Evolutionary conservation across 2,329 filamentous ascomycete genomes (phyloP).

Genomic region (Trichoderma sp.): DNA sequence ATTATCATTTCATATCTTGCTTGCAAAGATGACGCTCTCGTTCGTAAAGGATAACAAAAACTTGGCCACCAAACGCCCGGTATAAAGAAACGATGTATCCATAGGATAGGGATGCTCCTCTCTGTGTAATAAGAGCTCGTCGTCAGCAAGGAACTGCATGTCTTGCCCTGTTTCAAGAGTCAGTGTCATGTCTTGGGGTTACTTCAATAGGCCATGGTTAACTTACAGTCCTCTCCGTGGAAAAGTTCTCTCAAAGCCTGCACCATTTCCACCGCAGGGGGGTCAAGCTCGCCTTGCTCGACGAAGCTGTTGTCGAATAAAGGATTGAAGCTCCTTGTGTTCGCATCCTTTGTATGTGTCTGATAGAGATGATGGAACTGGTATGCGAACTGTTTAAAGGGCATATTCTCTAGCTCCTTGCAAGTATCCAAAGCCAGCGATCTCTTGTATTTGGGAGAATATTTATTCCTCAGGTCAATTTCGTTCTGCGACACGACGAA

Average conservation of each 20-base stretch:
- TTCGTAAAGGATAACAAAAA: constrained; percentile 55
- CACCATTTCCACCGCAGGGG: constrained; percentile 45
- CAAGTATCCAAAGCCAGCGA: constrained; percentile 46
- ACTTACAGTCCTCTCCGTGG: constrained; percentile 45
- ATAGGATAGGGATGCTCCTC: constrained; percentile 46
- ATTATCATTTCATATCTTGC: constrained; percentile 22
- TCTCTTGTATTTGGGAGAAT: constrained; percentile 38
- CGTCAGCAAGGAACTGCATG: constrained; percentile 43
- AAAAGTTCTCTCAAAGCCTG: constrained; percentile 43
- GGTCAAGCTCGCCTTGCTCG: constrained; percentile 46
- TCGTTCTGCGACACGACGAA: constrained; percentile 53
- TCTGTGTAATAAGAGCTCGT: constrained; percentile 45
- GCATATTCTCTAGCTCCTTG: constrained; percentile 54
- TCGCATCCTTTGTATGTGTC: constrained; percentile 50
- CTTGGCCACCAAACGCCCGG: constrained; percentile 50
- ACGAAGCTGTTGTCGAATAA: constrained; percentile 45
- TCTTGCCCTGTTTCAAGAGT: constrained; percentile 32
- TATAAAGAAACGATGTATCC: constrained; percentile 50
- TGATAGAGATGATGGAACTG: constrained; percentile 60
- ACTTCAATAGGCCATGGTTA: background rate
- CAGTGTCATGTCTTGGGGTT: background rate
- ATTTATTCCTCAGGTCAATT: constrained; percentile 41
- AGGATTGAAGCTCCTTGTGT: constrained; percentile 53
- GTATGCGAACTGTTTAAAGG: constrained; percentile 58
- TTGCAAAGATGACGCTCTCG: constrained; percentile 47